Evolutionary conservation across 139 green algal species (phyloP), one percentile per base, ranked within the genome.

Genomic region (Chlorella sp.): DNA sequence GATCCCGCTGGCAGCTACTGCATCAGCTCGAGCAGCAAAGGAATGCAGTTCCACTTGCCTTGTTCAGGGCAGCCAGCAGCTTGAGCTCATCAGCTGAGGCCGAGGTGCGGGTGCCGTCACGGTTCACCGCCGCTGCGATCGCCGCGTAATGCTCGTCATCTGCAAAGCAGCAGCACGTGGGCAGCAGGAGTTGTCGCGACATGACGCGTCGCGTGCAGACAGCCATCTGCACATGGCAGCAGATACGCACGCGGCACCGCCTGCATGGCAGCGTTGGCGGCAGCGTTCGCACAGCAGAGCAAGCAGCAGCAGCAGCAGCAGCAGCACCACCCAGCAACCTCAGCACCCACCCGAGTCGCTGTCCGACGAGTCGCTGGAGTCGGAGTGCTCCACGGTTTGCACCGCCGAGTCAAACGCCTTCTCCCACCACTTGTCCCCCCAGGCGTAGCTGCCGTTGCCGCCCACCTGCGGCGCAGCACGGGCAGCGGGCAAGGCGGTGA

Each of bases 391-490:
- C 8, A 95, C 85, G 13, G 83, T 89, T 68, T 90, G 68, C 30
- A 85, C 85, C 32, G 85, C 88, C 0, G 84, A 88, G 85, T 96
- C 89, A 87, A 94, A 97, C 0, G 94, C 94, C 38, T 90, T 85
- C 85, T 97, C 94, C 94, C 94, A 97, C 79, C 92, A 97, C 84
- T 93, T 94, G 38, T 89, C 81, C 2, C 90, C 89, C 94, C 94
- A 97, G 34, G 92, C 87, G 84, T 89, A 94, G 22, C 81, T 34
- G 5, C 84, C 51, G 26, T 85, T 84, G 36, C 82, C 92, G 73
- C 94, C 94, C 41, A 97, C 90, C 93, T 97, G 86, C 46, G 56
- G 36, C 9, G 58, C 32, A 43, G 56, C 19, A 40, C 2, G n/a
- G 28, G 40, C 73, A 62, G 43, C 17, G 14, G 2, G 17, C 17